Percentiles rank a stretch among this genome's conserved stretches.
Conservation (phyloP, 345 rosid genomes). For the Cochlearia excelsa region DNA sequence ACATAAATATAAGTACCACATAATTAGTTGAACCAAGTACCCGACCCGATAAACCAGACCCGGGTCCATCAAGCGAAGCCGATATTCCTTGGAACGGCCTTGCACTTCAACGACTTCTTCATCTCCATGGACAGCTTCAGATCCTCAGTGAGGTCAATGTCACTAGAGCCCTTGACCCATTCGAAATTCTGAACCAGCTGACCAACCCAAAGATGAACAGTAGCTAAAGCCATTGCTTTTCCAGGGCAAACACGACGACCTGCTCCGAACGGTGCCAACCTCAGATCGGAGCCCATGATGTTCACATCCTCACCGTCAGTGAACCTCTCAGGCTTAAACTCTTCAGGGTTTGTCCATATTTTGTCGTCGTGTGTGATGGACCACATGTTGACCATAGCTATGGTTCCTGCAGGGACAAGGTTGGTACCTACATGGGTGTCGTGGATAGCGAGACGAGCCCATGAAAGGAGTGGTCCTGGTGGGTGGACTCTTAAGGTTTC, state of each 20-base stretch:
- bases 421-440: conserved; percentile 53
- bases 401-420: conserved; percentile 68
- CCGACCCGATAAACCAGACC: not conserved
- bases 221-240: conserved; percentile 56
- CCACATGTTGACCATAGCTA: conserved; percentile 32
- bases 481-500: conserved; percentile 81
- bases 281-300: conserved; percentile 60
- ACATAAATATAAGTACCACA: not conserved
- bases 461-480: conserved; percentile 85
- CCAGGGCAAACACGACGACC: conserved; percentile 75
- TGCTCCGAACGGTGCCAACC: conserved; percentile 67
- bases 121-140: conserved; percentile 64
- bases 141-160: conserved; percentile 46
- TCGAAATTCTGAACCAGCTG: conserved; percentile 50
- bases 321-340: conserved; percentile 68
- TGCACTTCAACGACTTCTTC: conserved; percentile 54
- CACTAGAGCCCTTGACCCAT: conserved; percentile 40
- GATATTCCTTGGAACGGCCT: conserved; percentile 46
- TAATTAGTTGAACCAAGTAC: conserved; percentile 12
- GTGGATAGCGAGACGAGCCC: conserved; percentile 80
- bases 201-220: conserved; percentile 58
- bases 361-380: conserved; percentile 60
- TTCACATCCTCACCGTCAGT: conserved; percentile 41
- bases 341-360: conserved; percentile 51
- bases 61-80: conserved; percentile 7